phyloP scores from a whole-genome alignment of 1,139 yeast genomes.

The Debaryomyces nepalensis region DNA sequence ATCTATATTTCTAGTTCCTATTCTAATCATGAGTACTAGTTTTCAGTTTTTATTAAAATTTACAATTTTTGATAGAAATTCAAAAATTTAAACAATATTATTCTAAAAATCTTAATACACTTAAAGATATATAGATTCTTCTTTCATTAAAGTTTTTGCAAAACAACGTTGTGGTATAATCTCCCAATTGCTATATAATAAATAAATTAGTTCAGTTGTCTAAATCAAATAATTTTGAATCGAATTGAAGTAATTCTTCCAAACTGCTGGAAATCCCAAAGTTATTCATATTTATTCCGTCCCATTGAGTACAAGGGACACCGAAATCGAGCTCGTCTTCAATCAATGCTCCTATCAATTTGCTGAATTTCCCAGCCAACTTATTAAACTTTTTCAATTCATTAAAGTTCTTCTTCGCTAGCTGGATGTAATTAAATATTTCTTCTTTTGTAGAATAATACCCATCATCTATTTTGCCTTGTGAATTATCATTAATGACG shows the following conservation, averaged over 20 bases:
- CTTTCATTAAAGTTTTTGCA: too few species aligned
- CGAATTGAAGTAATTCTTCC: constrained; percentile 20
- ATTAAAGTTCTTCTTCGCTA: constrained; percentile 46
- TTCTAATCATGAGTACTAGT: too few species aligned
- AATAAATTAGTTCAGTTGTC: too few species aligned
- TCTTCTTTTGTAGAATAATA: constrained; percentile 16
- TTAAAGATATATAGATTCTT: too few species aligned
- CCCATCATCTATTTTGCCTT: constrained; percentile 46
- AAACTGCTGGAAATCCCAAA: constrained; percentile 22
- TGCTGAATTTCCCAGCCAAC: constrained; percentile 53
- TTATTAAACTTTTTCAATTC: constrained; percentile 48
- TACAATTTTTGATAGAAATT: too few species aligned
- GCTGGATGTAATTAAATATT: constrained; percentile 33
- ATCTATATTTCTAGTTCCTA: too few species aligned
- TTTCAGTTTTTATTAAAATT: too few species aligned
- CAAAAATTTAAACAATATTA: too few species aligned
- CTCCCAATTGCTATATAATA: too few species aligned
- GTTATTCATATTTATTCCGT: constrained; percentile 16
- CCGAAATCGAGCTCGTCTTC: constrained; percentile 14
- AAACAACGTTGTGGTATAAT: too few species aligned
- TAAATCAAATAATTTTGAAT: neutral
- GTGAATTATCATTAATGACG: constrained; percentile 50
- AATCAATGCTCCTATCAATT: constrained; percentile 45
- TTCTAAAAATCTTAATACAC: too few species aligned
- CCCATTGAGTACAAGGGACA: constrained; percentile 14